Percentiles rank a stretch among this genome's conserved stretches.
phyloP scores from a whole-genome alignment of 225 moss, liverwort and hornwort species.

The Sphagnum contortum region DNA sequence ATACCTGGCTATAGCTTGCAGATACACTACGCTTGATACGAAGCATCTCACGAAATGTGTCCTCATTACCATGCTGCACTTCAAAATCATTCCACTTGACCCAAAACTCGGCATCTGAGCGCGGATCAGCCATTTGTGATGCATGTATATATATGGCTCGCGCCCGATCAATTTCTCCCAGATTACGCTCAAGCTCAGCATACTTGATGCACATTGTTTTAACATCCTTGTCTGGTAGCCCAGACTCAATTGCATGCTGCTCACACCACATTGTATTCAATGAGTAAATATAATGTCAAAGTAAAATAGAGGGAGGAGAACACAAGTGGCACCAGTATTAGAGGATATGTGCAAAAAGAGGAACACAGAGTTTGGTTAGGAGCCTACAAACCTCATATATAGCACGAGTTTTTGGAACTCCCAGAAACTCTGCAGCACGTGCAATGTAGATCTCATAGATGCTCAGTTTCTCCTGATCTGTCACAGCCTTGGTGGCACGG shows the following conservation, averaged over 20 bases:
- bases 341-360: too few relatives aligned
- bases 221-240: constrained; percentile 90
- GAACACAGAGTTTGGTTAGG: too few relatives aligned
- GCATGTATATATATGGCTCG: constrained; percentile 88
- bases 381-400: constrained; percentile 68
- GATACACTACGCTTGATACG: constrained; percentile 95
- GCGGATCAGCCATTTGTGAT: constrained; percentile 92
- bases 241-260: constrained; percentile 87
- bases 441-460: constrained; percentile 93
- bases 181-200: constrained; percentile 86
- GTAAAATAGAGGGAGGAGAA: not conserved
- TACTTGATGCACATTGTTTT: constrained; percentile 97
- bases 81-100: constrained; percentile 98
- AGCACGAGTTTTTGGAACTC: constrained; percentile 80
- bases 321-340: too few relatives aligned
- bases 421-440: constrained; percentile 79
- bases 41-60: constrained; percentile 95
- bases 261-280: not conserved
- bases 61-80: constrained; percentile 96
- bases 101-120: constrained; percentile 96
- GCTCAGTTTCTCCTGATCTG: constrained; percentile 73
- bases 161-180: constrained; percentile 94
- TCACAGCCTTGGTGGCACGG: constrained; percentile 89
- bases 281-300: not conserved
- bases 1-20: constrained; percentile 97